A percentile compares a stretch with the other conserved stretches of the same genome.
phyloP scores from a whole-genome alignment of 2,329 filamentous ascomycete species.

The Arthrinium phaeospermum region DNA sequence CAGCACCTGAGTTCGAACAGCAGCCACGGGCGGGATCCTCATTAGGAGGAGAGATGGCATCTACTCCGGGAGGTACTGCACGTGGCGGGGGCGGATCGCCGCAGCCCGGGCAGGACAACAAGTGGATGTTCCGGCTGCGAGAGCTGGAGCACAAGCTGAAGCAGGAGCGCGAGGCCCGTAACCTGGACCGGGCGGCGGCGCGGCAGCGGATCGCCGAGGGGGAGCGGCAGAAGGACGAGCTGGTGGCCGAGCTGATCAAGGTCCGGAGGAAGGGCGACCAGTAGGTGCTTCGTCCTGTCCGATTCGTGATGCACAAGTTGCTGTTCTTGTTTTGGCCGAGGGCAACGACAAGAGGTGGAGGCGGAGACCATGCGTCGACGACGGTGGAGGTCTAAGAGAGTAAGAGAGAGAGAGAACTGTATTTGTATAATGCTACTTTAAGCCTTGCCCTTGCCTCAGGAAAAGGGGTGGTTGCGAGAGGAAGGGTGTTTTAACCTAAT shows the following conservation, averaged over 20 bases:
- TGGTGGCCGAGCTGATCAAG: constrained; percentile 38
- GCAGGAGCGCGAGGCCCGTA: constrained; percentile 83
- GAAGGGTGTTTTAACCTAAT: constrained; percentile 2
- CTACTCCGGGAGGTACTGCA: neutral
- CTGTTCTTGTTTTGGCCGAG: neutral
- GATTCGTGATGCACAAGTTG: neutral
- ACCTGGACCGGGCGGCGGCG: constrained; percentile 84
- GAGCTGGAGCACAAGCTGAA: constrained; percentile 90
- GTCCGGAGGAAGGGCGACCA: constrained; percentile 35
- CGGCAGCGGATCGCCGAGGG: constrained; percentile 64
- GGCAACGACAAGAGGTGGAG: neutral
- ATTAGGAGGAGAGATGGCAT: neutral
- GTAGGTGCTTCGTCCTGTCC: neutral
- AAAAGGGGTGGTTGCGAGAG: neutral
- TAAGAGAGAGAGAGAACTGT: neutral
- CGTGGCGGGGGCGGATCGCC: constrained; percentile 19
- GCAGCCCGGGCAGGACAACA: constrained; percentile 58
- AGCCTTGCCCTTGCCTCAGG: neutral
- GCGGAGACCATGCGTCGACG: neutral
- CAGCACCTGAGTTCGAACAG: constrained; percentile 27
- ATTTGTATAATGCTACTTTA: constrained; percentile 4
- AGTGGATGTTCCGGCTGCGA: constrained; percentile 84
- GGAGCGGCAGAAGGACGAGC: constrained; percentile 40
- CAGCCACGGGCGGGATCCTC: constrained; percentile 25
- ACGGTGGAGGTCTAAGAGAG: neutral